Evolutionary conservation across 352 stramenopile genomes (phyloP).

Genomic region (Thalassiosira oceanica): DNA sequence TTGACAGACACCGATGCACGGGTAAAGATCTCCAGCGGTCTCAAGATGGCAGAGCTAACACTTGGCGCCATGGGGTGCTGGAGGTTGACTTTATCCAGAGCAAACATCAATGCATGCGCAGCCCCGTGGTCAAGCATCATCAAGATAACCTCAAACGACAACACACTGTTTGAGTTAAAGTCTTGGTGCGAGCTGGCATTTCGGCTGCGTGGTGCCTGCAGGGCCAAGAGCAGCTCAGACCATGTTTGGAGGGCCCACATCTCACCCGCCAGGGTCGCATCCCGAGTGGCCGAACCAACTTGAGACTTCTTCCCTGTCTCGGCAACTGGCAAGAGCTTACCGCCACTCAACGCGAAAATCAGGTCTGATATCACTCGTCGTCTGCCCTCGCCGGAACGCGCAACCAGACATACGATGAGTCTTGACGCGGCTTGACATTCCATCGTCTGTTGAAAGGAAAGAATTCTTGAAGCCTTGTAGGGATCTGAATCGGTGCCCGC

Average conservation of each 20-base stretch:
- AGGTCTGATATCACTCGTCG: constrained; percentile 75
- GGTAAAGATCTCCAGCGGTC: constrained; percentile 81
- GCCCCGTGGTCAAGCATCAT: constrained; percentile 75
- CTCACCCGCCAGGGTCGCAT: too few relatives aligned
- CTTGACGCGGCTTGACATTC: constrained; percentile 67
- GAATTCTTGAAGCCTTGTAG: too few relatives aligned
- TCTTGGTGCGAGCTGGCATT: too few relatives aligned
- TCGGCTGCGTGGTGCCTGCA: too few relatives aligned
- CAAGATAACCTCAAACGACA: neutral
- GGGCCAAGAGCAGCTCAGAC: too few relatives aligned
- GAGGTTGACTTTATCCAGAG: constrained; percentile 70
- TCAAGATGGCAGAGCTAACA: constrained; percentile 54
- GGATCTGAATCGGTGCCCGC: too few relatives aligned
- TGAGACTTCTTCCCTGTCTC: neutral
- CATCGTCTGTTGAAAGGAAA: too few relatives aligned
- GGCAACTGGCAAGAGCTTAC: constrained; percentile 4
- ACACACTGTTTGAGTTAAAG: too few relatives aligned
- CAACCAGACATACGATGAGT: constrained; percentile 75
- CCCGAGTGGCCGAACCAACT: neutral
- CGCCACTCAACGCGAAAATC: constrained; percentile 71
- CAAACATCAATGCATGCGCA: constrained; percentile 68
- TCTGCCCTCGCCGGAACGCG: constrained; percentile 72
- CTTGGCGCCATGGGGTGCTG: constrained; percentile 66
- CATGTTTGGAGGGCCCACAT: constrained; percentile 66
- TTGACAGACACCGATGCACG: too few relatives aligned